Evolutionary conservation across 805 yeast species (phyloP).

Genomic region (Lachancea cidri): DNA sequence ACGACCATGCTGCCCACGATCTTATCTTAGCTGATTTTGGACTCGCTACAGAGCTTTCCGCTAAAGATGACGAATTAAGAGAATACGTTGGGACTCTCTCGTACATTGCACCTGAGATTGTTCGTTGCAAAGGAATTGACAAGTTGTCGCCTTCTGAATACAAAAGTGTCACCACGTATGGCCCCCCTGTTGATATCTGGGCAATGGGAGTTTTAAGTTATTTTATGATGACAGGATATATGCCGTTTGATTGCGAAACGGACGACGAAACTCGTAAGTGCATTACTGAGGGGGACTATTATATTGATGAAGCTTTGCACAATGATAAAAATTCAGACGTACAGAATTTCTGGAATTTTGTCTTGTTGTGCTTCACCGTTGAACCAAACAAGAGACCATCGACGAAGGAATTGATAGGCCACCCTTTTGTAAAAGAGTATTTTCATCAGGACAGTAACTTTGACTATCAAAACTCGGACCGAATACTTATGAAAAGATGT

Average conservation of each 20-base stretch:
- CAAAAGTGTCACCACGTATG: constrained; percentile 37
- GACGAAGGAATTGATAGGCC: constrained; percentile 40
- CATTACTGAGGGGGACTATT: constrained; percentile 51
- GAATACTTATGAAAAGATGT: constrained; percentile 11
- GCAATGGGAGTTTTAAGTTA: constrained; percentile 69
- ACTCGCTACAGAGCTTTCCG: constrained; percentile 46
- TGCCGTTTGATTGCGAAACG: constrained; percentile 73
- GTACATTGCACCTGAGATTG: constrained; percentile 71
- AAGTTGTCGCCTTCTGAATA: constrained; percentile 15
- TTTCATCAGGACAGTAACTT: constrained; percentile 8
- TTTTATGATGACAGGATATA: constrained; percentile 66
- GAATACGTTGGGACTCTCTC: constrained; percentile 65
- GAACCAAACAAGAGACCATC: constrained; percentile 44
- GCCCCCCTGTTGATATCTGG: constrained; percentile 65
- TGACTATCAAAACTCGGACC: constrained; percentile 4
- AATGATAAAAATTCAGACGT: constrained; percentile 44
- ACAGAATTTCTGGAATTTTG: constrained; percentile 51
- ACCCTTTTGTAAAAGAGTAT: constrained; percentile 36
- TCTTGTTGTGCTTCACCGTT: constrained; percentile 46
- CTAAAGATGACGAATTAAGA: constrained; percentile 33
- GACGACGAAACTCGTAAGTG: constrained; percentile 64
- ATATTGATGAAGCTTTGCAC: constrained; percentile 56
- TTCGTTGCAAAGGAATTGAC: constrained; percentile 35
- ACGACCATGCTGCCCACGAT: constrained; percentile 31
- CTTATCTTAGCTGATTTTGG: constrained; percentile 47